A percentile compares a stretch with the other conserved stretches of the same genome.
Conservation (phyloP, 805 yeast species). For the Sugiyamaella valdiviana region DNA sequence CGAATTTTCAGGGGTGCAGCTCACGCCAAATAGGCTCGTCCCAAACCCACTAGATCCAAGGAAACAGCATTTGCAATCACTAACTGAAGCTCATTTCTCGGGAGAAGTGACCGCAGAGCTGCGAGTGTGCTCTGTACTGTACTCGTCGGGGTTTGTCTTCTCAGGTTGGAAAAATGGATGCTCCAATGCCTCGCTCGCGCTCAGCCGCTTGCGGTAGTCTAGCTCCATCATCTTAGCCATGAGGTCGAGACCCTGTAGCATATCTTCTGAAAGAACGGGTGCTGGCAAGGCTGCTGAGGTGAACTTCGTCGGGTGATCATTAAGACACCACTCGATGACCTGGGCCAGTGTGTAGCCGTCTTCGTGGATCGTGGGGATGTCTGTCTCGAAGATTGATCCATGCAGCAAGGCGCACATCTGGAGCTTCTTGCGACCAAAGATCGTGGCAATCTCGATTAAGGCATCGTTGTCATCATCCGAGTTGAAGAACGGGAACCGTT, state of each 20-base stretch:
- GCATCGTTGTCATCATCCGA: conserved; percentile 94
- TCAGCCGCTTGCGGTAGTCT: conserved; percentile 62
- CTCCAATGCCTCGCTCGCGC: conserved; percentile 57
- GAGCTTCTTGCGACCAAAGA: conserved; percentile 72
- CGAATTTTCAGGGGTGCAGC: too few species aligned
- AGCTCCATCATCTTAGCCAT: conserved; percentile 54
- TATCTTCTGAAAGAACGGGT: conserved; percentile 11
- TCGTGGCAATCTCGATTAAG: conserved; percentile 68
- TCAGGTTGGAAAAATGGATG: conserved; percentile 48
- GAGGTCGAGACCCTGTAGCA: conserved; percentile 28
- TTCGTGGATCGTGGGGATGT: conserved; percentile 46
- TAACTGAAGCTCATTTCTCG: too few species aligned
- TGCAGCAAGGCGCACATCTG: conserved; percentile 74
- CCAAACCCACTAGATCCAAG: too few species aligned
- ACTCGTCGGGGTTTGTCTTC: conserved; percentile 30
- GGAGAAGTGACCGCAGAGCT: not conserved
- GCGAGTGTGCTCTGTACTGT: not conserved
- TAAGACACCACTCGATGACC: conserved; percentile 34
- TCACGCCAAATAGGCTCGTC: too few species aligned
- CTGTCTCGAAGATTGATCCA: conserved; percentile 79
- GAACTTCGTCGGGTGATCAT: not conserved
- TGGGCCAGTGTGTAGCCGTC: conserved; percentile 36
- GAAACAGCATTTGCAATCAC: too few species aligned
- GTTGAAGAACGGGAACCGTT: conserved; percentile 89
- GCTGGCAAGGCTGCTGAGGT: not conserved